Conservation (phyloP, 1,284 basidiomycete genomes). For the Chondrostereum purpureum region DNA sequence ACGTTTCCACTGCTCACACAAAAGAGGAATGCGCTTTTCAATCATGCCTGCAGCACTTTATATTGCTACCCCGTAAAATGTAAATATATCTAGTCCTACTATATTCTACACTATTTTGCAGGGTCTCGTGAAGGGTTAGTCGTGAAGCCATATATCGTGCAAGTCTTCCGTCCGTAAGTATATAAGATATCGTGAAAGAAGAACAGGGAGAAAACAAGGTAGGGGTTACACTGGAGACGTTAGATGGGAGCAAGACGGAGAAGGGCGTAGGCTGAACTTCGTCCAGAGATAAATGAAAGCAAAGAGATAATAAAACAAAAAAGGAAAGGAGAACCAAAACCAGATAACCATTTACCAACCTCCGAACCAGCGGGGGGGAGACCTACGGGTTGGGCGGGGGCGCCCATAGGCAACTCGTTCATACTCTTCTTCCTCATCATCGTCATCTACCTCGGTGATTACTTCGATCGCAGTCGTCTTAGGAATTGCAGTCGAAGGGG, state of each 20-base stretch:
- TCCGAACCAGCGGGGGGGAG: constrained; percentile 34
- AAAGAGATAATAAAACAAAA: constrained; percentile 17
- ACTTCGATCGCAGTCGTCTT: constrained; percentile 67
- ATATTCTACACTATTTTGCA: constrained; percentile 15
- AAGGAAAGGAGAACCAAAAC: constrained; percentile 18
- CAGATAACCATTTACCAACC: constrained; percentile 27
- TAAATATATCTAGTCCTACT: constrained; percentile 13
- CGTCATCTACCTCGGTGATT: constrained; percentile 50
- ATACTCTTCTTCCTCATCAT: constrained; percentile 19
- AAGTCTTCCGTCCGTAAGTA: constrained; percentile 5
- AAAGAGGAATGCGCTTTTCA: no score
- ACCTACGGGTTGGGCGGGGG: constrained; percentile 27
- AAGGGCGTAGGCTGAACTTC: constrained; percentile 12
- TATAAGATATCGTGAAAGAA: constrained; percentile 8
- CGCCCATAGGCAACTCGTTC: constrained; percentile 21
- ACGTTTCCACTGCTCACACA: no score
- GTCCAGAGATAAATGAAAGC: background rate
- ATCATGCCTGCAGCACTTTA: background rate
- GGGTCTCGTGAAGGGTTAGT: constrained; percentile 1
- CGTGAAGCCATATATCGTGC: constrained; percentile 5
- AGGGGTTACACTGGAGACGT: constrained; percentile 11
- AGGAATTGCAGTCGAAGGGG: constrained; percentile 50
- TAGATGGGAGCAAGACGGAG: constrained; percentile 12
- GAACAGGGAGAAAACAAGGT: constrained; percentile 12
- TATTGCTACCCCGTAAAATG: constrained; percentile 3